Base-by-base conservation (phyloP, 441 rosid genomes). In the Macaranga tanarius region DNA sequence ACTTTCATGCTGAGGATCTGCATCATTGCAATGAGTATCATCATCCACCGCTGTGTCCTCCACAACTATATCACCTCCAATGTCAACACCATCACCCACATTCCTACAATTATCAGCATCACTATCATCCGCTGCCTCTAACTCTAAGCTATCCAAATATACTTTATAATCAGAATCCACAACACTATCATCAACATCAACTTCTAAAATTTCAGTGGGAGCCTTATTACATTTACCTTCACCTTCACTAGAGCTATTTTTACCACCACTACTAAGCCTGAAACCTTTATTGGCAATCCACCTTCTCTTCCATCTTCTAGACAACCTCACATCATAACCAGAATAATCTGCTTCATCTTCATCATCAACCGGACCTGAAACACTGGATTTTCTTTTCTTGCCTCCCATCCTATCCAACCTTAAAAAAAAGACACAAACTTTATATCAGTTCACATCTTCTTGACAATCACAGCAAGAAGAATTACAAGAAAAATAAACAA, bases 231-330 rank as follows among this genome's bases (percentile, higher is more conserved):
- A 38, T 38, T 19, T 60, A 45, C 48, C 47, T 20, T 62, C 47
- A 25, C 66, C 40, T 20, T 72, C 26, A 48, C 20, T 26, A 15
- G 5, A 34, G 25, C 51, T 38, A 44, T 9, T 10, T 66, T 67
- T 67, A 20, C 67, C 45, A 25, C 28, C 2, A 57, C 56, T 45
- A 44, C 51, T 28, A 23, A 13, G 20, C 55, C 28, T 59, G 23
- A 34, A 40, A 40, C 48, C 51, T 20, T 28, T 65, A 64, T 16
- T 17, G 12, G 56, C 80, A 69, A 68, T 23, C 51, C 59, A 0
- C 72, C 80, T 73, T 28, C 83, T 77, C 75, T 70, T 79, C 75
- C 64, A 76, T 58, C 80, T 63, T 58, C 80, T 73, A 38, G 64
- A 73, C 83, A 79, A 76, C 76, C 83, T 70, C 40, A 7, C 34